These are phyloP conservation scores for Isoetes taiwanensis DNA, from an alignment of 75 land plant species.

Conservation along the genomic window DNA sequence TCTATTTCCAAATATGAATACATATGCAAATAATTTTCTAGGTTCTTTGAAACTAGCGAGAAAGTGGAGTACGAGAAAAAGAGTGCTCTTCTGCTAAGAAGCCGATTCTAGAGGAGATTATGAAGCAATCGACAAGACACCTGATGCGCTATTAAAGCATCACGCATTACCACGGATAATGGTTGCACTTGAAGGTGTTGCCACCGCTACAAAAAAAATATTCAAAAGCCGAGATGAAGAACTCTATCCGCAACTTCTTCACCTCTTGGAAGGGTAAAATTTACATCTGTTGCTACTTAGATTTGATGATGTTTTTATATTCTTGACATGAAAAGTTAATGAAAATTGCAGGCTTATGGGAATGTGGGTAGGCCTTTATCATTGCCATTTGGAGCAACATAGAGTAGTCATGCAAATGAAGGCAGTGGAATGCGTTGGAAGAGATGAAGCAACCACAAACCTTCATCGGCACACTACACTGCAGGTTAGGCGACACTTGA, in stretches of 20 bases:
- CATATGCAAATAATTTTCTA: neutral
- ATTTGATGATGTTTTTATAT: too few relatives aligned
- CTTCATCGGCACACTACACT: too few relatives aligned
- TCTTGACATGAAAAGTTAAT: too few relatives aligned
- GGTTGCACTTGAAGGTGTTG: neutral
- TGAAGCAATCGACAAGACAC: conserved; percentile 4
- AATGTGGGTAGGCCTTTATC: too few relatives aligned
- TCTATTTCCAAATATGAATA: neutral
- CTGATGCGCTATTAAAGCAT: neutral
- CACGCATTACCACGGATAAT: neutral
- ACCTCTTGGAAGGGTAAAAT: conserved; percentile 1
- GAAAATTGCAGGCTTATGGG: too few relatives aligned
- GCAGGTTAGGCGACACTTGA: too few relatives aligned
- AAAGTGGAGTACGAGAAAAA: neutral
- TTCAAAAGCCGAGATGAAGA: neutral
- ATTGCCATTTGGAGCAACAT: too few relatives aligned
- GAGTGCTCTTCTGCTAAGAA: neutral
- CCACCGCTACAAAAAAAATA: neutral
- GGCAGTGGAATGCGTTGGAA: too few relatives aligned
- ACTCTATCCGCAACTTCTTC: conserved; percentile 1
- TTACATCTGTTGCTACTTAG: too few relatives aligned
- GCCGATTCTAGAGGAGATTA: conserved; percentile 2
- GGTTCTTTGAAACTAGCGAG: neutral
- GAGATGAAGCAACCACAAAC: too few relatives aligned
- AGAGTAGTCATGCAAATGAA: too few relatives aligned